Conservation (phyloP, 2,329 filamentous ascomycete genomes). For the Botrytis porri region DNA sequence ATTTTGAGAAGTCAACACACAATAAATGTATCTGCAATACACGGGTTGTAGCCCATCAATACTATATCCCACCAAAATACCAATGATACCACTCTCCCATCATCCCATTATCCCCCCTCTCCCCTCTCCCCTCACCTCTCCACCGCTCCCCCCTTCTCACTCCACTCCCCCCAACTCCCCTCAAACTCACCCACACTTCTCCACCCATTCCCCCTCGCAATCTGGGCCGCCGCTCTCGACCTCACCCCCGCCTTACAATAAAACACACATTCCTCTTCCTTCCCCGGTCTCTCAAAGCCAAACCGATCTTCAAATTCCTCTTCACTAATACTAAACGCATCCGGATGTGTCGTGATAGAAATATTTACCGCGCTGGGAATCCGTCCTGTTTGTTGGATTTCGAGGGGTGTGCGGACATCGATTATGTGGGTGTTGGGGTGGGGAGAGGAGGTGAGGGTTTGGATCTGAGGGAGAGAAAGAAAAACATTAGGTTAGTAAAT, state of each 20-base stretch:
- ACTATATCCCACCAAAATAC: neutral
- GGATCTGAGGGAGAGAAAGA: neutral
- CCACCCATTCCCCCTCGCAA: constrained; percentile 79
- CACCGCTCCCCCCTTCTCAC: constrained; percentile 58
- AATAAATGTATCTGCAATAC: neutral
- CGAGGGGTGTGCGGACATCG: constrained; percentile 64
- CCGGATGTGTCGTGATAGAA: constrained; percentile 71
- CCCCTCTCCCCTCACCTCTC: constrained; percentile 16
- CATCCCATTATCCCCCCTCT: neutral
- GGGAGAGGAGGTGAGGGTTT: neutral
- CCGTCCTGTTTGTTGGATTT: constrained; percentile 60
- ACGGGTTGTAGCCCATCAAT: neutral
- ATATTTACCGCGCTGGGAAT: constrained; percentile 85
- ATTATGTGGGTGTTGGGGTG: constrained; percentile 40
- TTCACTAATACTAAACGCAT: constrained; percentile 70
- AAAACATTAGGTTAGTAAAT: neutral
- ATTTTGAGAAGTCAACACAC: neutral
- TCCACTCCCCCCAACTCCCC: constrained; percentile 83
- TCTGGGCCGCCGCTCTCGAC: constrained; percentile 69
- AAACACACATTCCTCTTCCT: constrained; percentile 65
- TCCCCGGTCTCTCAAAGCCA: constrained; percentile 68
- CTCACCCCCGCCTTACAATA: constrained; percentile 93
- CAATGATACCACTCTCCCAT: neutral
- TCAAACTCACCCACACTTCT: constrained; percentile 66
- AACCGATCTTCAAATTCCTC: constrained; percentile 83